Evolutionary conservation across 192 early-diverging fungal genomes (phyloP).

Genomic region (Glomus cerebriforme): DNA sequence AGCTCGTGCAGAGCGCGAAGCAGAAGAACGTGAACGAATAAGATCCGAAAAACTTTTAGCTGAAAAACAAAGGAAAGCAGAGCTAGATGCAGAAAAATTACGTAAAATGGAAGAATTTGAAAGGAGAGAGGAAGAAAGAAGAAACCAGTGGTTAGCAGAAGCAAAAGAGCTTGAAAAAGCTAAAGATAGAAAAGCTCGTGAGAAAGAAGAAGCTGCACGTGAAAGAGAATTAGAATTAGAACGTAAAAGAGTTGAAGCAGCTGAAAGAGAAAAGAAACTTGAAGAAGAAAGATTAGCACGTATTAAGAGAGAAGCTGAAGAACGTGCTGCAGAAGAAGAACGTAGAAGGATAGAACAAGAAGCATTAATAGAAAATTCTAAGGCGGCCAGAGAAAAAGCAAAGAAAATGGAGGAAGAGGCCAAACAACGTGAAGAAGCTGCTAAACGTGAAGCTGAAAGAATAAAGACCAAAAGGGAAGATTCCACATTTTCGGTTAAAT

Average conservation of each 20-base stretch:
- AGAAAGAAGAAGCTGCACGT: constrained; percentile 36
- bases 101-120: constrained; percentile 52
- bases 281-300: constrained; percentile 40
- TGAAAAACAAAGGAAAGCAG: constrained; percentile 34
- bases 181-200: constrained; percentile 31
- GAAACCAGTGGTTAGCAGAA: constrained; percentile 45
- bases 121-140: constrained; percentile 39
- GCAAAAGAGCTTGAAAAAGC: constrained; percentile 36
- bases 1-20: constrained; percentile 14
- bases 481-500: not conserved
- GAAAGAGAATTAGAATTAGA: constrained; percentile 44
- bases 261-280: constrained; percentile 35
- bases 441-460: constrained; percentile 2
- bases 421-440: constrained; percentile 18
- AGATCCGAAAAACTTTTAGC: constrained; percentile 23
- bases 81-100: constrained; percentile 43
- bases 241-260: constrained; percentile 30
- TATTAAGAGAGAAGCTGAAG: constrained; percentile 22
- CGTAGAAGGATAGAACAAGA: constrained; percentile 1
- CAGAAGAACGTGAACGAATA: constrained; percentile 29
- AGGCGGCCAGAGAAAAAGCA: constrained; percentile 18
- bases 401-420: constrained; percentile 28
- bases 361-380: constrained; percentile 13
- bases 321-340: constrained; percentile 25
- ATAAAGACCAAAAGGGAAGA: constrained; percentile 10